Base-by-base conservation (phyloP, 768 basidiomycete species). In the Fibroporia radiculosa region DNA sequence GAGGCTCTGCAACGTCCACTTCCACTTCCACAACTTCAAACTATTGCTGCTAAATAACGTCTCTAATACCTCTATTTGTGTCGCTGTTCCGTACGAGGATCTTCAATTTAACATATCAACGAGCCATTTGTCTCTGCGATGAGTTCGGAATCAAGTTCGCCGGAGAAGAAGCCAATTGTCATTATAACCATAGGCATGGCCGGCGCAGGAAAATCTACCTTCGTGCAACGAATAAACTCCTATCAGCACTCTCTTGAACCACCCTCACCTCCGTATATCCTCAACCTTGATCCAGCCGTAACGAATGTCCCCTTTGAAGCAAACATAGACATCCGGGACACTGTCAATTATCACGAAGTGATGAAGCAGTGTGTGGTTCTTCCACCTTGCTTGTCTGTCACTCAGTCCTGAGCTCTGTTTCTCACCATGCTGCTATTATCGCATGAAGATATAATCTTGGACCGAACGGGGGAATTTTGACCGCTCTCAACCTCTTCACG, bases 261-360 rank as follows among this genome's bases (percentile, higher is more conserved):
- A 2, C 71, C 74, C 20, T 66, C 68, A n/a, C 83, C 85, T 2
- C 93, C 96, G 0, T 99, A 99, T 65, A 84, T 97, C 61, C 76
- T 99, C 62, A 99, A 99, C 62, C 83, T 99, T 48, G 96, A 99
- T 63, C 96, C 96, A 5, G 96, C 96, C 1, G 95, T 98, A 2
- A 74, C 86, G 6, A 83, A 84, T 47, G 73, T 92, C 31, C 91
- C 93, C 2, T 99, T 92, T 59, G 90, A 93, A 48, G 81, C 93
- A 22, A 98, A 98, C 62, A 97, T 99, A 49, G 96, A 99, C 63
- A 98, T 99, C 41, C 70, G 96, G 50, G 96, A 99, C 63, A 99
- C 96, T 10, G 82, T 99, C 18, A 87, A 98, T 62, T 99, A 98
- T 65, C 79, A 85, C 52, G 87, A 99, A 66, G 95, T 99, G 55